Evolutionary conservation across 2,329 filamentous ascomycete species (phyloP), one percentile per base, ranked within the genome.

Genomic region (Raffaelea arxii): DNA sequence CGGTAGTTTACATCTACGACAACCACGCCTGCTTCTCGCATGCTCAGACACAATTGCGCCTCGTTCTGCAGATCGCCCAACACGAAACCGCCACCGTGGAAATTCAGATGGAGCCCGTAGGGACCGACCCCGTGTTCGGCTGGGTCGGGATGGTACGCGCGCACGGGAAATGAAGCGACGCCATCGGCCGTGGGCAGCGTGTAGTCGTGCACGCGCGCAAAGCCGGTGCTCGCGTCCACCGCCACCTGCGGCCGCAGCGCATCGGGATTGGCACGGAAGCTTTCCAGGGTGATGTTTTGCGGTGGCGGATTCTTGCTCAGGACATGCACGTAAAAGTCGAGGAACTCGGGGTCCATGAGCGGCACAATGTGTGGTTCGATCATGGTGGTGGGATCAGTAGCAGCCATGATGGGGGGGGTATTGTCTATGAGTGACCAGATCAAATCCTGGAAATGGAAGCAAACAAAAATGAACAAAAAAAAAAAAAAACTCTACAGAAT

Each of bases 1-100:
- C 65, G 62, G 49, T 68, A 68, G 44, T 64, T 60, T 23, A 67
- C 64, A 40, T 67, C 65, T 4, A 67, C 53, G 2, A 68, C 61
- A 1, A 58, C 62, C 2, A 68, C 54, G 1, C 63, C 63, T 2
- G 62, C 63, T 12, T 65, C 59, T 1, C 61, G 56, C 62, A 67
- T 63, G 44, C 53, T 61, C 38, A 63, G 49, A 44, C 65, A 67
- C 3, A 66, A 44, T 14, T 56, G 53, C 16, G 58, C 59, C 39
- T 67, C 62, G 14, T 55, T 53, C 2, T 47, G 48, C 43, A 68
- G 43, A 42, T 63, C 57, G 1, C 65, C 65, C 1, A 66, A 47
- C 4, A 65, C 60, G 41, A 65, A 67, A 0, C 65, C 65, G 7
- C 65, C 65, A 1, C 64, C 62, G 25, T 53, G 52, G 30, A 45